Evolutionary conservation across 2,329 filamentous ascomycete genomes (phyloP), one percentile per base, ranked within the genome.

Genomic region (Zarea fungicola): DNA sequence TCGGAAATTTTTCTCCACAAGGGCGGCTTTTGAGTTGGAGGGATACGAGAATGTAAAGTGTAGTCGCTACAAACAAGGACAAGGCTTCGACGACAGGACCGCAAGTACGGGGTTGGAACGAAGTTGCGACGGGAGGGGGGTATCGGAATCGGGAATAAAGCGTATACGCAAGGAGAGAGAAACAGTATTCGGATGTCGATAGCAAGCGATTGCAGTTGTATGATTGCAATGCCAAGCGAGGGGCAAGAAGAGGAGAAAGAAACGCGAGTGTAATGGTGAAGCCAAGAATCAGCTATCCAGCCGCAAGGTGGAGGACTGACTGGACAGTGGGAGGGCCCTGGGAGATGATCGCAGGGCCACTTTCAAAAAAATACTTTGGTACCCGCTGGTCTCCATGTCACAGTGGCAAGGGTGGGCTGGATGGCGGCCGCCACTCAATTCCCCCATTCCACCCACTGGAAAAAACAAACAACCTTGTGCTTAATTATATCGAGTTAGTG

Each of bases 221-320:
- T 8, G 2, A n/a, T 26, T 23, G 11, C 6, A n/a, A 21, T 34
- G 44, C 36, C 19, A 32, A 29, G 26, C 18, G 28, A 18, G 29
- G 18, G 25, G 22, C 19, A 31, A 31, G 34, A 45, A 26, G 19
- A 22, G 19, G 6, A 31, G 26, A 39, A 43, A 21, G n/a, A 28
- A 35, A 35, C 16, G 32, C 13, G 28, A 46, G 42, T 41, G 45
- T 36, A 45, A 40, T 25, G 26, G 26, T 36, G 36, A 47, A 45
- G 42, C 28, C 45, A 39, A 44, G 39, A n/a, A 44, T 39, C 43
- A 14, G 40, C 25, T 22, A 51, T 43, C 18, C 35, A 34, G n/a
- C n/a, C 49, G 49, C 28, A 23, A 36, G 44, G 36, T 40, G 44
- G 44, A 48, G 44, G 35, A 40, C n/a, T 39, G 6, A n/a, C n/a